Evolutionary conservation across 2,329 filamentous ascomycete species (phyloP).

Genomic region (Sphaerulina populicola): DNA sequence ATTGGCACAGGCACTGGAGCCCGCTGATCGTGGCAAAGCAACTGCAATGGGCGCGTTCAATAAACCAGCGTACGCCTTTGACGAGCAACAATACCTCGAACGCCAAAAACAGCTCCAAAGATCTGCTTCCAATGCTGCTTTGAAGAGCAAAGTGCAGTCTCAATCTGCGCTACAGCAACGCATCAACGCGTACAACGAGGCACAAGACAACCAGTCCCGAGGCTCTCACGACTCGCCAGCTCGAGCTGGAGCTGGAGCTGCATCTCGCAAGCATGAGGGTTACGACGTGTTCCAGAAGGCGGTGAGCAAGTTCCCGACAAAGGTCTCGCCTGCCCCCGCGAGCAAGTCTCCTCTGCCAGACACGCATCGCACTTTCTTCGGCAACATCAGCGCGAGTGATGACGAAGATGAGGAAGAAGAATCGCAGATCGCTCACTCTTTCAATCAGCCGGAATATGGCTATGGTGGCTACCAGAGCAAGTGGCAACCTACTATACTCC

Average conservation of each 20-base stretch:
- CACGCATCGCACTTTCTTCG: constrained; percentile 35
- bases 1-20: constrained; percentile 57
- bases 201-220: constrained; percentile 20
- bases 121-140: constrained; percentile 23
- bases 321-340: constrained; percentile 10
- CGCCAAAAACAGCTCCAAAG: constrained; percentile 73
- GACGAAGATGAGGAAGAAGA: constrained; percentile 34
- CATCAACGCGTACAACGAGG: constrained; percentile 19
- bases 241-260: constrained; percentile 29
- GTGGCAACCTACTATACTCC: constrained; percentile 29
- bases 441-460: constrained; percentile 22
- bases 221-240: constrained; percentile 19
- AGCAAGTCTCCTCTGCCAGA: constrained; percentile 23
- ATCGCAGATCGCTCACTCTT: constrained; percentile 12
- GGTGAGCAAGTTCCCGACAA: constrained; percentile 33
- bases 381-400: constrained; percentile 35
- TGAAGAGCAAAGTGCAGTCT: constrained; percentile 14
- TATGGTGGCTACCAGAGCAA: constrained; percentile 22
- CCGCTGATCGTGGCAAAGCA: constrained; percentile 71
- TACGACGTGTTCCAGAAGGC: constrained; percentile 43
- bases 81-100: constrained; percentile 76
- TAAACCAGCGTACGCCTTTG: constrained; percentile 66
- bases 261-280: constrained; percentile 28
- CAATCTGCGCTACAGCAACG: constrained; percentile 23
- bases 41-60: constrained; percentile 65